phyloP scores from a whole-genome alignment of 495 filamentous ascomycete genomes.

The Glarea lozoyensis region DNA sequence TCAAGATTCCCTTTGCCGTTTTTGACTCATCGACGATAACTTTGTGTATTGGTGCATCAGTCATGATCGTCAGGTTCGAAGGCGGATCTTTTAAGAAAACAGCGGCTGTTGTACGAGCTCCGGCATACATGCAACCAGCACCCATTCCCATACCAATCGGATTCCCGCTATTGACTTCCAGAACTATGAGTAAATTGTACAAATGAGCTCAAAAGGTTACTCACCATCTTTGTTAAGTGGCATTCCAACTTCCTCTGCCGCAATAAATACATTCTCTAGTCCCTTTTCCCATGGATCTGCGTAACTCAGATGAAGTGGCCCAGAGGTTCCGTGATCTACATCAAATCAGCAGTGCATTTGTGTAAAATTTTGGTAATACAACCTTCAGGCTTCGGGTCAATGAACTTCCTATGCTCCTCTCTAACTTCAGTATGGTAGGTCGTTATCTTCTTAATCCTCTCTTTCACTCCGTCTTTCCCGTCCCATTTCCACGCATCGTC shows the following conservation, averaged over 20 bases:
- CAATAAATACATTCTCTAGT: too few species aligned
- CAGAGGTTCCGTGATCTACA: too few species aligned
- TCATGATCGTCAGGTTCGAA: slow-evolving; percentile 41
- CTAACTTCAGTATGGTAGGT: slow-evolving; percentile 47
- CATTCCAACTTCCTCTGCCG: too few species aligned
- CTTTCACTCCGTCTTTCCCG: background rate
- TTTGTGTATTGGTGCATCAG: slow-evolving; percentile 38
- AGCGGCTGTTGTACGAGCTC: slow-evolving; percentile 37
- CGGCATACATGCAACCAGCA: slow-evolving; percentile 47
- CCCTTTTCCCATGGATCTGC: too few species aligned
- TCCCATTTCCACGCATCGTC: slow-evolving; percentile 31
- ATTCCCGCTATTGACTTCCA: slow-evolving; percentile 43
- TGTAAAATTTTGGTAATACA: slow-evolving; percentile 18
- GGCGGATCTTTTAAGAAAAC: slow-evolving; percentile 20
- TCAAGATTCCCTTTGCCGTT: slow-evolving; percentile 25
- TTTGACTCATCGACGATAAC: slow-evolving; percentile 38
- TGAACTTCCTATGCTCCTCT: slow-evolving; percentile 35
- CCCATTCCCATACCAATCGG: slow-evolving; percentile 45
- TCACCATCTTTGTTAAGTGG: slow-evolving; percentile 43
- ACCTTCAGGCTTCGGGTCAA: slow-evolving; percentile 43
- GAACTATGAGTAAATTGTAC: too few species aligned
- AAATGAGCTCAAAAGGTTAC: too few species aligned
- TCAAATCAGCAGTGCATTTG: slow-evolving; percentile 43
- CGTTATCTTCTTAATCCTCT: slow-evolving; percentile 34
- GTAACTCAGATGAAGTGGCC: too few species aligned